These are phyloP conservation scores for Citrus inodora DNA, from an alignment of 345 rosid species.

Conservation along the genomic window DNA sequence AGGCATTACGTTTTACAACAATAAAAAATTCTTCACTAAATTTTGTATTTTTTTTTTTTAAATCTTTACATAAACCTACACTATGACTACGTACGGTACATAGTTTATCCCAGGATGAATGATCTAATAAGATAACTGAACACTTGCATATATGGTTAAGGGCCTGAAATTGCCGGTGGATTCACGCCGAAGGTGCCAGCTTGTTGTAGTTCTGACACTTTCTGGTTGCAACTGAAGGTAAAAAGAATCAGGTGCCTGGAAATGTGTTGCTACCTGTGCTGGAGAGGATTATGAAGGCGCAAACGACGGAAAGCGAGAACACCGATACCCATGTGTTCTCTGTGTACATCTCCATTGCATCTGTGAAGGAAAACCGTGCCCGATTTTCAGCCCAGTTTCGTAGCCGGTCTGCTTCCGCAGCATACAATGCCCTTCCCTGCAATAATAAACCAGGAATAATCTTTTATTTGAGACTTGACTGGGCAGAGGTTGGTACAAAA, in stretches of 20 bases:
- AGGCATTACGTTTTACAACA: not conserved
- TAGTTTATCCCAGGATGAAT: not conserved
- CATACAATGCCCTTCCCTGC: constrained; percentile 83
- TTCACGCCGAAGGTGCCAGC: not conserved
- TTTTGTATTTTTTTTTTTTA: not conserved
- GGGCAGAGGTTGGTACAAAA: not conserved
- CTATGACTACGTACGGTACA: no score
- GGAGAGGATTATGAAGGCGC: constrained; percentile 77
- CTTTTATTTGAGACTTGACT: not conserved
- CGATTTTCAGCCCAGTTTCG: constrained; percentile 94
- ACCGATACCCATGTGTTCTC: constrained; percentile 91
- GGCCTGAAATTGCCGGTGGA: not conserved
- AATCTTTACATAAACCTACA: not conserved
- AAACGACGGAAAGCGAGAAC: constrained; percentile 91
- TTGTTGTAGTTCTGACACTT: not conserved
- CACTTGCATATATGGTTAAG: not conserved
- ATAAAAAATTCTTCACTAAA: constrained; percentile 6
- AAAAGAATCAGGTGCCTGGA: constrained; percentile 48
- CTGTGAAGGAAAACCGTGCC: constrained; percentile 72
- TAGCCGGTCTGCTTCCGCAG: constrained; percentile 84
- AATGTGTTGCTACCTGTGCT: constrained; percentile 52
- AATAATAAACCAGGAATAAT: not conserved
- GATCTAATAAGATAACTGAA: constrained; percentile 8
- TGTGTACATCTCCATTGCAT: constrained; percentile 93
- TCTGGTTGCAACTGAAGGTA: not conserved